Evolutionary conservation across 345 rosid species (phyloP).

Genomic region (Rhizophora apiculata): DNA sequence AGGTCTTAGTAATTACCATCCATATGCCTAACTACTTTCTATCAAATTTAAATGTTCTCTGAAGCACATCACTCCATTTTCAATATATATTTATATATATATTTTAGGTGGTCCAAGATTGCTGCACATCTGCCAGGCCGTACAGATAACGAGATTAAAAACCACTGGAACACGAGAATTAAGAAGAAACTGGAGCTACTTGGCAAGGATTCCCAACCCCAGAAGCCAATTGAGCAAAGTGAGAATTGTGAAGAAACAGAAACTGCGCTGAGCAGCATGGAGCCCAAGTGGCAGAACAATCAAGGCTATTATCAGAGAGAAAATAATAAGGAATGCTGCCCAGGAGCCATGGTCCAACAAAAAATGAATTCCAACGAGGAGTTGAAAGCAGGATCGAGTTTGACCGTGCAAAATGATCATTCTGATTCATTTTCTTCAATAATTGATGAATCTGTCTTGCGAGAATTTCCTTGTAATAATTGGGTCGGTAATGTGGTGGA

Average conservation of each 20-base stretch:
- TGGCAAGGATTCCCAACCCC: slow-evolving; percentile 2
- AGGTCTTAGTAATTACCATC: slow-evolving; percentile 1
- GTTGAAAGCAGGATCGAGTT: neutral
- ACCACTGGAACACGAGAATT: slow-evolving; percentile 26
- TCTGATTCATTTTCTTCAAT: slow-evolving; percentile 16
- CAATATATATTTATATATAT: too few species aligned
- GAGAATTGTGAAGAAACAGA: slow-evolving; percentile 5
- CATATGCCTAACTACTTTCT: neutral
- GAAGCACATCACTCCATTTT: neutral
- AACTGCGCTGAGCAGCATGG: neutral
- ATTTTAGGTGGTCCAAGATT: slow-evolving; percentile 23
- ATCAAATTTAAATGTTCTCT: neutral
- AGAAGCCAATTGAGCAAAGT: neutral
- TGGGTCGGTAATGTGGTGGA: slow-evolving; percentile 10
- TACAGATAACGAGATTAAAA: slow-evolving; percentile 26
- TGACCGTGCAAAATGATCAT: neutral
- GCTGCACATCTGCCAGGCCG: slow-evolving; percentile 25
- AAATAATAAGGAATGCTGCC: neutral
- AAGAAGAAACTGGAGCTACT: slow-evolving; percentile 20
- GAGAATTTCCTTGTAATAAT: neutral
- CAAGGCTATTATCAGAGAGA: neutral
- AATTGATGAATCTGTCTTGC: neutral
- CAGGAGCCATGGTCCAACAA: neutral
- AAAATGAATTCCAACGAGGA: slow-evolving; percentile 3
- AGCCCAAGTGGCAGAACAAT: neutral